phyloP scores from a whole-genome alignment of 805 yeast species.

The Tetrapisispora arboricola region DNA sequence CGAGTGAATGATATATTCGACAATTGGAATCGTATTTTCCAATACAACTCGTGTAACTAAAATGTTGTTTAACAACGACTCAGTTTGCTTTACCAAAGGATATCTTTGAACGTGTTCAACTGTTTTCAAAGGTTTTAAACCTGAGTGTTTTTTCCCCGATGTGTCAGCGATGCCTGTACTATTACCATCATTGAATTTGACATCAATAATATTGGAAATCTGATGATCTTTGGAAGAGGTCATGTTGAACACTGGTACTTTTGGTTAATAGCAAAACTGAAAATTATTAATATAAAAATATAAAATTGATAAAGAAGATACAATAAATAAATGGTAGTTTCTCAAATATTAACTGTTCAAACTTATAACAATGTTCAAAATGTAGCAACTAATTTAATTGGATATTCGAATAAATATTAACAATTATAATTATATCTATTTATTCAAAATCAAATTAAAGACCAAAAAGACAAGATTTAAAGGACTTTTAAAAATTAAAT shows the following conservation, averaged over 20 bases:
- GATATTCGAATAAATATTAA: neutral
- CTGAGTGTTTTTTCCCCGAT: neutral
- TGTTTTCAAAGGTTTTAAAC: slow-evolving; percentile 18
- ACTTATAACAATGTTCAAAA: too few species aligned
- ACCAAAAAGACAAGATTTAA: too few species aligned
- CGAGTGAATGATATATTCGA: slow-evolving; percentile 23
- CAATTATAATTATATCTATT: too few species aligned
- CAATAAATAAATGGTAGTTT: neutral
- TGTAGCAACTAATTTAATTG: neutral
- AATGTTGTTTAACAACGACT: slow-evolving; percentile 26
- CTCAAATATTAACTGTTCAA: too few species aligned
- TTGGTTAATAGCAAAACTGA: neutral
- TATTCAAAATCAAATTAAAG: too few species aligned
- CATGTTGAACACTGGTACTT: neutral
- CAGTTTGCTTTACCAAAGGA: slow-evolving; percentile 39
- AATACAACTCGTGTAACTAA: slow-evolving; percentile 31
- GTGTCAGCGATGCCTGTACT: neutral
- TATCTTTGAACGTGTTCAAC: slow-evolving; percentile 37
- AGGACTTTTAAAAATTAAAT: too few species aligned
- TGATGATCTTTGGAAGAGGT: neutral
- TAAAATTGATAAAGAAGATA: too few species aligned
- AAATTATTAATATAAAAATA: neutral
- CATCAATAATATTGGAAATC: slow-evolving; percentile 1
- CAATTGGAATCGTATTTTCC: slow-evolving; percentile 27
- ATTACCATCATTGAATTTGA: neutral